Evolutionary conservation across 2,329 filamentous ascomycete genomes (phyloP), one percentile per base, ranked within the genome.

Genomic region (Colletotrichum sp.): DNA sequence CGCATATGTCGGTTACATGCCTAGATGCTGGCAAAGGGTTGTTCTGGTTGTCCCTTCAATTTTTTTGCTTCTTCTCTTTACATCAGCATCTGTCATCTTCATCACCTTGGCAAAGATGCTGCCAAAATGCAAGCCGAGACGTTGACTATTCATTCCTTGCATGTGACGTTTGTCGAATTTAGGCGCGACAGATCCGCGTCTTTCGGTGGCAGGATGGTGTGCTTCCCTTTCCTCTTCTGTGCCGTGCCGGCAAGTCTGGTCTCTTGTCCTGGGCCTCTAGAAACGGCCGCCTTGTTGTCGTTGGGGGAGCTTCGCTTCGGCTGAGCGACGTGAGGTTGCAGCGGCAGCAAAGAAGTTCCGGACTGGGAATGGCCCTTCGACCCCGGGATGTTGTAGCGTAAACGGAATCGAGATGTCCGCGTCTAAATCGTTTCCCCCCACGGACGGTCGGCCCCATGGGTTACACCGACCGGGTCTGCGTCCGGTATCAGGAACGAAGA

Each of bases 11-110:
- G 44, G 44, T 22, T 22, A 52, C 44, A 52, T 52, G 16, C 16
- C 39, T 44, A 22, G 1, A 48, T 48, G 44, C n/a, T 52, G n/a
- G n/a, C 3, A 22, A 52, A 52, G 0, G n/a, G 6, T 48, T 22
- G 2, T 52, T 13, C 26, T 28, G n/a, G 24, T 7, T 16, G n/a
- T 8, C 8, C 16, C 28, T 22, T 22, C 13, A 18, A 5, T 28
- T 28, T 5, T 24, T 64, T 32, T 57, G 55, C 13, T 59, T n/a
- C 13, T 52, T 28, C 24, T 8, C 36, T 73, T 76, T 68, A 65
- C 74, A 76, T 76, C 74, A 76, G 65, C 74, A 76, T 76, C 70
- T 76, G 70, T 75, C 70, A 75, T 73, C 59, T 69, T 34, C 24
- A 15, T 28, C 30, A n/a, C 7, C 26, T 36, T 22, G 30, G 24